phyloP scores from a whole-genome alignment of 1,284 basidiomycete genomes.

The Malassezia yamatoensis region DNA sequence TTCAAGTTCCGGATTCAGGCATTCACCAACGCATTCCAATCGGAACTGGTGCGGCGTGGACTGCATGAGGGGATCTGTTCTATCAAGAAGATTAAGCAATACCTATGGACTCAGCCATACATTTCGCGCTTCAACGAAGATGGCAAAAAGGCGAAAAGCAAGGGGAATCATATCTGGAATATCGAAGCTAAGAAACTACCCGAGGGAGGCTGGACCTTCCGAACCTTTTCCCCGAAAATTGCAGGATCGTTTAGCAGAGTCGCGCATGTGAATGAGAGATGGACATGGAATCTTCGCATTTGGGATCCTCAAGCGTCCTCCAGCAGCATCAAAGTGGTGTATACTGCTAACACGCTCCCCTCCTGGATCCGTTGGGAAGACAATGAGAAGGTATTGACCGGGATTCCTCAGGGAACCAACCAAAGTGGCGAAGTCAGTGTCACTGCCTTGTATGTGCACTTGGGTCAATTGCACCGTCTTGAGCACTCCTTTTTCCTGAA shows the following conservation, averaged over 20 bases:
- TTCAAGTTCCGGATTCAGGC: constrained; percentile 99
- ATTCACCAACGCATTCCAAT: constrained; percentile 91
- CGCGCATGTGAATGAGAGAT: constrained; percentile 61
- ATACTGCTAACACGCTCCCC: constrained; percentile 68
- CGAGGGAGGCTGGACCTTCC: constrained; percentile 74
- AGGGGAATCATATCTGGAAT: constrained; percentile 99
- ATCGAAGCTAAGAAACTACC: constrained; percentile 78
- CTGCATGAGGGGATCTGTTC: constrained; percentile 53
- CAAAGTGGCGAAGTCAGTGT: constrained; percentile 34
- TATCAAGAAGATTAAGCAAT: constrained; percentile 68
- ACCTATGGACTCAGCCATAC: constrained; percentile 81
- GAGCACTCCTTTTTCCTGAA: constrained; percentile 38
- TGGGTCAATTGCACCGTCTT: constrained; percentile 36
- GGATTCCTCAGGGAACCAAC: constrained; percentile 25
- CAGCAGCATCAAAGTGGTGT: constrained; percentile 60
- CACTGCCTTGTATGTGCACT: constrained; percentile 35
- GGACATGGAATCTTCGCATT: constrained; percentile 84
- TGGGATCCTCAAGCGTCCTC: constrained; percentile 76
- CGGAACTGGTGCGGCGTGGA: constrained; percentile 60
- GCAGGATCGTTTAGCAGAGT: constrained; percentile 51
- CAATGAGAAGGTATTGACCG: constrained; percentile 29
- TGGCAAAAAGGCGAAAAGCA: constrained; percentile 94
- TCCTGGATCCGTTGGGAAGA: constrained; percentile 81
- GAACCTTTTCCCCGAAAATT: constrained; percentile 63
- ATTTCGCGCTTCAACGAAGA: constrained; percentile 98